A percentile compares a stretch with the other conserved stretches of the same genome.
Conservation (phyloP, 148 eudicot species). For the Rhododendron vialii region DNA sequence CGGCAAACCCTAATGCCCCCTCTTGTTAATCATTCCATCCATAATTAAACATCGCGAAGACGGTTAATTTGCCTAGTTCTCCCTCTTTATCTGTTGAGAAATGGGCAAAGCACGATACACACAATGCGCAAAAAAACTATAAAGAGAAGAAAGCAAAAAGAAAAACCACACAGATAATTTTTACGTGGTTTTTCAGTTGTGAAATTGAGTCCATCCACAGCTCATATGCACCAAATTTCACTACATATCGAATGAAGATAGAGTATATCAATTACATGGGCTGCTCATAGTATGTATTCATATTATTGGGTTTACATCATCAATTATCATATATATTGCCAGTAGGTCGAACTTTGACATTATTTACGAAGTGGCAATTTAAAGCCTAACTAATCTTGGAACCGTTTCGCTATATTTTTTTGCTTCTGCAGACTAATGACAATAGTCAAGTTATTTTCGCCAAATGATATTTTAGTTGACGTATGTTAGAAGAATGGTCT, state of each 20-base stretch:
- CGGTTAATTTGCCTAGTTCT: not conserved
- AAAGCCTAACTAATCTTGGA: too few relatives aligned
- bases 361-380: not conserved
- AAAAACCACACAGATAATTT: not conserved
- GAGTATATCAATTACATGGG: not conserved
- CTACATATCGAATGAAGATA: too few relatives aligned
- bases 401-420: too few relatives aligned
- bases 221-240: not conserved
- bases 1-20: slow-evolving; percentile 23
- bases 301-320: not conserved
- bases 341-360: too few relatives aligned
- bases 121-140: not conserved
- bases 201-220: not conserved
- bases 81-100: not conserved
- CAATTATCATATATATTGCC: too few relatives aligned
- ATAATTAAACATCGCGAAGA: not conserved
- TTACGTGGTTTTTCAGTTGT: not conserved
- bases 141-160: not conserved
- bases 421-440: too few relatives aligned
- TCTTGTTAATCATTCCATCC: not conserved
- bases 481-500: too few relatives aligned
- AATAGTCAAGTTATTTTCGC: too few relatives aligned
- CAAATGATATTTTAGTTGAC: too few relatives aligned
- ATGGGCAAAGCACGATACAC: not conserved
- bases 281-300: too few relatives aligned